Evolutionary conservation across 129 eudicot species (phyloP).

Genomic region (Tagetes patula): DNA sequence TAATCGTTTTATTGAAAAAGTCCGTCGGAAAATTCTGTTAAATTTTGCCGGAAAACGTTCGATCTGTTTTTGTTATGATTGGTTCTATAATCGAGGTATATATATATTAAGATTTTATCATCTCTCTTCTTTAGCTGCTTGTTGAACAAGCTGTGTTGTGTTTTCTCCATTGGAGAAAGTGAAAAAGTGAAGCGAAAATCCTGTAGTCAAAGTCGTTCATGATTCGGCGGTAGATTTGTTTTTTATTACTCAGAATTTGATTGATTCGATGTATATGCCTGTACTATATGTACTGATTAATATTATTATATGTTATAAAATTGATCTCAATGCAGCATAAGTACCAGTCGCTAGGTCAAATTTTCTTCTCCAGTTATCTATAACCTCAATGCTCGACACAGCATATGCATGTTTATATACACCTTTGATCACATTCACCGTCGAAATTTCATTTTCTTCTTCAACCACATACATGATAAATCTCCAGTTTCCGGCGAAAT

Average conservation of each 20-base stretch:
- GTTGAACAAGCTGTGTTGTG: too few species aligned
- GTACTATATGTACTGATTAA: conserved; percentile 27
- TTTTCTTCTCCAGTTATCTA: conserved; percentile 24
- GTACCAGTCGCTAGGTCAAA: conserved; percentile 17
- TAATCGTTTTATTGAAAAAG: too few species aligned
- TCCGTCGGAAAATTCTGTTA: too few species aligned
- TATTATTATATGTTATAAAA: conserved; percentile 13
- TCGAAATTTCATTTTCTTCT: not conserved
- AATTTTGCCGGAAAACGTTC: too few species aligned
- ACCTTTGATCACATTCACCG: conserved; percentile 6
- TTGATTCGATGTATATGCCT: conserved; percentile 43
- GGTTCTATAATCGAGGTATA: too few species aligned
- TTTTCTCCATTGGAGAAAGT: conserved; percentile 29
- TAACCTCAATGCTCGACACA: conserved; percentile 27
- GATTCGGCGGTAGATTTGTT: conserved; percentile 39
- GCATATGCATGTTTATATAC: conserved; percentile 3
- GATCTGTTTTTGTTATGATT: too few species aligned
- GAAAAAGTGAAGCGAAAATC: conserved; percentile 13
- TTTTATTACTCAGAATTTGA: conserved; percentile 23
- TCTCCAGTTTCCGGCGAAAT: conserved; percentile 32
- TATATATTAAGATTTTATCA: not conserved
- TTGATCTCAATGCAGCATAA: conserved; percentile 27
- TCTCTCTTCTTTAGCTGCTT: too few species aligned
- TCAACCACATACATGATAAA: conserved; percentile 17
- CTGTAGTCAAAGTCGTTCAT: conserved; percentile 30